phyloP scores from a whole-genome alignment of 495 filamentous ascomycete genomes.

The Podospora appendiculata region DNA sequence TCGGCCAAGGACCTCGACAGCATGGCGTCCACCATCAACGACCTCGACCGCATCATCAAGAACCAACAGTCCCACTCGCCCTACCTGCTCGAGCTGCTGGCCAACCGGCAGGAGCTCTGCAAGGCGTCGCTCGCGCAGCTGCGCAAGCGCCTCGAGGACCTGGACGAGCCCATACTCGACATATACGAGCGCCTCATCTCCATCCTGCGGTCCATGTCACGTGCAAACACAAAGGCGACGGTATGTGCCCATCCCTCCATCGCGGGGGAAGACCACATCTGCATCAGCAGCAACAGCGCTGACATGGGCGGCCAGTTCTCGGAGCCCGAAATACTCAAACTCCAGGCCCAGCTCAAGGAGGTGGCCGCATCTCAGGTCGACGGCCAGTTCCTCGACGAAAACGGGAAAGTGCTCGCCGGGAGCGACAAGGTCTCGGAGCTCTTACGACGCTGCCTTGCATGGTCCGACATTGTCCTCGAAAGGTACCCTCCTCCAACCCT shows the following conservation, averaged over 20 bases:
- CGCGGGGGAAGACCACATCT: no score
- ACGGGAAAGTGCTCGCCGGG: conserved; percentile 56
- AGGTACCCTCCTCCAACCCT: conserved; percentile 45
- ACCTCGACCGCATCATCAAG: conserved; percentile 58
- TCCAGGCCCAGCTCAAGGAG: conserved; percentile 71
- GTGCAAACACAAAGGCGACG: conserved; percentile 76
- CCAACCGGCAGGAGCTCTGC: conserved; percentile 69
- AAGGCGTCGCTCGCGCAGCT: conserved; percentile 40
- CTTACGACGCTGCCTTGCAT: conserved; percentile 62
- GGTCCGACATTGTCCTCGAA: conserved; percentile 72
- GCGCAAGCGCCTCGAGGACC: conserved; percentile 51
- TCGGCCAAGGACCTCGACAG: conserved; percentile 81
- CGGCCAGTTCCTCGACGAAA: conserved; percentile 60
- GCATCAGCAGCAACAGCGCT: no score
- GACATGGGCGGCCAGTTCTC: conserved; percentile 57
- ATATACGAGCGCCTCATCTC: conserved; percentile 83
- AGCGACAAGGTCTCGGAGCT: conserved; percentile 62
- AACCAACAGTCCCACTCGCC: conserved; percentile 42
- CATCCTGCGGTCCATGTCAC: conserved; percentile 79
- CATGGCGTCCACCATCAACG: conserved; percentile 62
- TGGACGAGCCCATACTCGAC: conserved; percentile 61
- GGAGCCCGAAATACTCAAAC: conserved; percentile 69
- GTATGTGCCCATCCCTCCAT: conserved; percentile 36
- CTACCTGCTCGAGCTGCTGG: conserved; percentile 69
- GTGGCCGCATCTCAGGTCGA: conserved; percentile 61